A percentile compares a stretch with the other conserved stretches of the same genome.
Evolutionary conservation across 202 grass and related monocot genomes (phyloP).

Genomic region (Schoenoplectus triqueter): DNA sequence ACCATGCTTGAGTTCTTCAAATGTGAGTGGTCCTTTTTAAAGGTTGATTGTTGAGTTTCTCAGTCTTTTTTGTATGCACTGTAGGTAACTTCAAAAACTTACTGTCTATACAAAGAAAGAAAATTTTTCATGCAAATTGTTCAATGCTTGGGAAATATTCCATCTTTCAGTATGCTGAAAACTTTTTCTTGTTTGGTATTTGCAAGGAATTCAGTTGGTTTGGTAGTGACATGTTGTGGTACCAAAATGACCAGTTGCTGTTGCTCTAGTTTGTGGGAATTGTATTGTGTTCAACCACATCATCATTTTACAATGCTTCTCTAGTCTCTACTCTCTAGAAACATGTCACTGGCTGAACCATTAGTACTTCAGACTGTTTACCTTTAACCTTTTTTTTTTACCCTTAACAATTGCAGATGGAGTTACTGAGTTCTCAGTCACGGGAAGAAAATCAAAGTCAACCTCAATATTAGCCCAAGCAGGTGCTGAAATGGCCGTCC

Average conservation of each 20-base stretch:
- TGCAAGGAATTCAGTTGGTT: background rate
- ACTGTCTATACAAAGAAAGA: too few species aligned
- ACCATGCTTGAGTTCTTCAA: slow-evolving; percentile 95
- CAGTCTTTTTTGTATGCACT: background rate
- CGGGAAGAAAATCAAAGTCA: slow-evolving; percentile 85
- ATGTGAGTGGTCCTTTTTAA: slow-evolving; percentile 66
- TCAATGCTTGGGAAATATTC: background rate
- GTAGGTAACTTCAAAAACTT: too few species aligned
- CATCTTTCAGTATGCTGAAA: background rate
- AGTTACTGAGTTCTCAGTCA: slow-evolving; percentile 95
- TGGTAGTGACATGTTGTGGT: background rate
- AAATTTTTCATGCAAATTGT: background rate
- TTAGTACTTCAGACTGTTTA: slow-evolving; percentile 21
- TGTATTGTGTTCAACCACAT: background rate
- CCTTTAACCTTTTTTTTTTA: background rate
- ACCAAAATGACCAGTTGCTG: background rate
- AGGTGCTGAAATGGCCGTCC: slow-evolving; percentile 47
- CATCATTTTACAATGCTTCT: background rate
- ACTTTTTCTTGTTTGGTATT: background rate
- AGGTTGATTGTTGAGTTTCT: slow-evolving; percentile 19
- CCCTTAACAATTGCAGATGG: slow-evolving; percentile 61
- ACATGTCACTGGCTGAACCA: background rate
- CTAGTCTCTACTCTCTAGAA: too few species aligned
- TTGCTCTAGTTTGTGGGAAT: background rate
- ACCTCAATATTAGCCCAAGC: slow-evolving; percentile 64